Conservation (phyloP, 2,329 filamentous ascomycete species). For the Aspergillus ochraceus region DNA sequence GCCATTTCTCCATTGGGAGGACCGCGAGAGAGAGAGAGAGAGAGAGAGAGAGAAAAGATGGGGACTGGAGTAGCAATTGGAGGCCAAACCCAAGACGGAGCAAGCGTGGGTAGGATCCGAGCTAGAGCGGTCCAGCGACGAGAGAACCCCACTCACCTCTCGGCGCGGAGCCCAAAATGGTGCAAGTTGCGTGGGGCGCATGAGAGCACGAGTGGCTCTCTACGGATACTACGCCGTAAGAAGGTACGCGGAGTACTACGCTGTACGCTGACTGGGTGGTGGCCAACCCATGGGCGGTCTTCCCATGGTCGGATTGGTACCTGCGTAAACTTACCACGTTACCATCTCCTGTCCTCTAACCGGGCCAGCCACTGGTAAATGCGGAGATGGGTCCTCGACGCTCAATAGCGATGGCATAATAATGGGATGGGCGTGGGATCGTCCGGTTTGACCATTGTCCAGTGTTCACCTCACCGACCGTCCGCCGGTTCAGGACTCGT, state of each 20-base stretch:
- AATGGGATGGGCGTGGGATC: neutral
- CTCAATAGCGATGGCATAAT: neutral
- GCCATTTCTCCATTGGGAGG: constrained; percentile 19
- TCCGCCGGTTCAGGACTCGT: neutral
- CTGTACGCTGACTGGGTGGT: neutral
- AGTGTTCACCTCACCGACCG: neutral
- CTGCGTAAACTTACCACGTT: neutral
- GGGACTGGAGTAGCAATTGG: neutral
- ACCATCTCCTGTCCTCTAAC: neutral
- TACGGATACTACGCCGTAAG: too few species aligned
- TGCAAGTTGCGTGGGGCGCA: constrained; percentile 21
- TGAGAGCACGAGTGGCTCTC: constrained; percentile 26
- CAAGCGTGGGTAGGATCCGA: constrained; percentile 8
- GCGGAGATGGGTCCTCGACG: constrained; percentile 1
- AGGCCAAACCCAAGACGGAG: neutral
- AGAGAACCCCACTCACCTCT: constrained; percentile 14
- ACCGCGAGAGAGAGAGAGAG: neutral
- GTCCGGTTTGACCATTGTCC: neutral
- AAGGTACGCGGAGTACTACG: neutral
- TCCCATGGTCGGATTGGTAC: neutral
- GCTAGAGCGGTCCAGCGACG: constrained; percentile 1
- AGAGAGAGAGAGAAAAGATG: neutral
- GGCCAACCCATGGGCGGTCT: too few species aligned
- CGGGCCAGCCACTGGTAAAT: constrained; percentile 1
- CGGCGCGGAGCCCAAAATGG: constrained; percentile 26